Base-by-base conservation (phyloP, 192 early-diverging fungal genomes). In the Umbelopsis isabellina region DNA sequence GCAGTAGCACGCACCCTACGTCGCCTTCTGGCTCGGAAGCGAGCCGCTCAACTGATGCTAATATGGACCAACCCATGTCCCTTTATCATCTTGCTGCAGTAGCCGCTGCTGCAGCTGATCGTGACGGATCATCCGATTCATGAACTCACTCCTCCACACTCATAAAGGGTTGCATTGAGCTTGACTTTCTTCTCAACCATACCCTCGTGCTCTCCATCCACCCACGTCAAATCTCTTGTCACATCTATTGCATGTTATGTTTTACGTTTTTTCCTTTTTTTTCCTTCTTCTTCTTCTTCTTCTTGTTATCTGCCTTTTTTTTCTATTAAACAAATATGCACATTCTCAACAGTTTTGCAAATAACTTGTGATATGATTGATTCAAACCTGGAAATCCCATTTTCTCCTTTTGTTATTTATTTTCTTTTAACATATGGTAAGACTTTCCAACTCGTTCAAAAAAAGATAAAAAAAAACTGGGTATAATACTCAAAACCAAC, bases 71-170 rank as follows among this genome's bases (percentile, higher is more conserved):
- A 12, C 55, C 55, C 25, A 61, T 35, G 13, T 61, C 55, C 16
- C 25, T 61, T 35, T 61, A 61, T 35, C 55, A 61, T 33, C 55
- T 61, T 3, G 55, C 55, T 18, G 55, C 55, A 0, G 55, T 25
- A 1, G 55, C 55, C 27, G 55, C 55, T 13, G 55, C 55, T 33
- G 55, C 55, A 3, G 55, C 55, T 35, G 55, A 61, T 25, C 55
- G 55, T 27, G 55, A 61, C 18, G 55, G 55, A 6, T 61, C 55
- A 2, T 10, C 27, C 18, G 55, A 61, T 35, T 61, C 55, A 2
- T 61, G 55, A 61, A 58, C 53, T 4, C 25, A 61, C 55, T 61
- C 55, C 55, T 61, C 55, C 55, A 61, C 55, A 61, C 7, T 30
- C 27, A 18, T 15, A 23, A 10, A 23, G 51, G 51, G 37, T 41